These are phyloP conservation scores for Calonectria crousiana DNA, from an alignment of 2,329 filamentous ascomycete genomes.

Conservation along the genomic window DNA sequence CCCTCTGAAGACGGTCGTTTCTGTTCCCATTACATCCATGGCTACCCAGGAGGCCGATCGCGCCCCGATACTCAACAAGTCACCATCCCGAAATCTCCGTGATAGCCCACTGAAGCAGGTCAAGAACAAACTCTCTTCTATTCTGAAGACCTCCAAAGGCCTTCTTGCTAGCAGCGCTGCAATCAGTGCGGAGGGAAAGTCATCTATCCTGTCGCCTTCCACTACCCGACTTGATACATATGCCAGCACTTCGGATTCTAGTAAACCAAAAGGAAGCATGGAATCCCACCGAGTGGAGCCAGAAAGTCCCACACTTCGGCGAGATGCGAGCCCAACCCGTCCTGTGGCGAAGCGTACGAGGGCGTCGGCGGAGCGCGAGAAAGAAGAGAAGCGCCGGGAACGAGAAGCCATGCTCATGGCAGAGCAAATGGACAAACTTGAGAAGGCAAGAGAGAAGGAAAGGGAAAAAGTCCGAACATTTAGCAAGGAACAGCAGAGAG, in stretches of 20 bases:
- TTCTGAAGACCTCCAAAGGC: slow-evolving; percentile 87
- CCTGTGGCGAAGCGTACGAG: slow-evolving; percentile 63
- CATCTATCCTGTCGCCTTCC: slow-evolving; percentile 68
- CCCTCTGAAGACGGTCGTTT: slow-evolving; percentile 69
- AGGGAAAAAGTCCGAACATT: slow-evolving; percentile 74
- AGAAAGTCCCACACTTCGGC: slow-evolving; percentile 26
- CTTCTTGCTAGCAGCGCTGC: slow-evolving; percentile 83
- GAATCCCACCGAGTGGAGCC: slow-evolving; percentile 36
- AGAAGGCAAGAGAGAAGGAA: slow-evolving; percentile 78
- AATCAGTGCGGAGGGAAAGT: slow-evolving; percentile 72
- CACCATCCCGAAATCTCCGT: slow-evolving; percentile 66
- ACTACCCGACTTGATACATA: slow-evolving; percentile 59
- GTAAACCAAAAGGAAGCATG: slow-evolving; percentile 47
- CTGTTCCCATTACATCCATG: slow-evolving; percentile 68
- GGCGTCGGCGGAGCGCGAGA: slow-evolving; percentile 71
- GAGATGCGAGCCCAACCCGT: slow-evolving; percentile 56
- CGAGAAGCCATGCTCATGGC: slow-evolving; percentile 73
- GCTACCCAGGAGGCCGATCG: slow-evolving; percentile 53
- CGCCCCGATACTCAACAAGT: slow-evolving; percentile 66
- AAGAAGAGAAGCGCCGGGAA: slow-evolving; percentile 74
- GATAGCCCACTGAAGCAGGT: slow-evolving; percentile 92
- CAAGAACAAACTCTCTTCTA: slow-evolving; percentile 92
- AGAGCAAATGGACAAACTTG: slow-evolving; percentile 72
- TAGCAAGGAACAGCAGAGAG: slow-evolving; percentile 68
- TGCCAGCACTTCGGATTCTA: slow-evolving; percentile 58